Percentiles rank a stretch among this genome's conserved stretches.
Conservation (phyloP, 1,139 yeast species). For the Lodderomyces pseudojiufengensis region DNA sequence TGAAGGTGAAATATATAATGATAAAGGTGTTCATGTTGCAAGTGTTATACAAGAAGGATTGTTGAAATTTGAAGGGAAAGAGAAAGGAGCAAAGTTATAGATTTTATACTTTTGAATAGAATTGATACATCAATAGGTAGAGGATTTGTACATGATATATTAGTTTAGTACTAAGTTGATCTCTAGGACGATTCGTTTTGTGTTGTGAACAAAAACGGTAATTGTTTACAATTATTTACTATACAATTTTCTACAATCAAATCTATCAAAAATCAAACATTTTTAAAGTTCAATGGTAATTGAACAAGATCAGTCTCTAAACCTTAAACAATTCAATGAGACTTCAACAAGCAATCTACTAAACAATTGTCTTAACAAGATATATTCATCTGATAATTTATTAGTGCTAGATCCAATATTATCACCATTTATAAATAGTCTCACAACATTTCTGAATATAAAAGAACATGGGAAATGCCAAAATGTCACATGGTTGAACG, state of each 20-base stretch:
- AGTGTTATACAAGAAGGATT: conserved; percentile 68
- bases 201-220: too few species aligned
- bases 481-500: conserved; percentile 57
- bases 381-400: conserved; percentile 34
- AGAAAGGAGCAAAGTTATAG: conserved; percentile 12
- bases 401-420: conserved; percentile 56
- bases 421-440: conserved; percentile 53
- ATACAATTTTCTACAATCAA: too few species aligned
- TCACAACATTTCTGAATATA: conserved; percentile 58
- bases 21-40: conserved; percentile 55
- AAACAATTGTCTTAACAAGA: conserved; percentile 20
- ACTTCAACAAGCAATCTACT: conserved; percentile 22
- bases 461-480: conserved; percentile 56
- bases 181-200: too few species aligned
- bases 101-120: too few species aligned
- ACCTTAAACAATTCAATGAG: conserved; percentile 16
- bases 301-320: conserved; percentile 4
- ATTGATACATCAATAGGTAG: too few species aligned
- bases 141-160: too few species aligned
- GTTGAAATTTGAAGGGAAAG: conserved; percentile 22
- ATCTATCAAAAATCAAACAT: too few species aligned
- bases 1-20: conserved; percentile 55
- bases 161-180: too few species aligned
- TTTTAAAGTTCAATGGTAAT: conserved; percentile 1
- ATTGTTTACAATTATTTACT: too few species aligned